Conservation (phyloP, 192 early-diverging fungal species). For the Podochytrium sp. region DNA sequence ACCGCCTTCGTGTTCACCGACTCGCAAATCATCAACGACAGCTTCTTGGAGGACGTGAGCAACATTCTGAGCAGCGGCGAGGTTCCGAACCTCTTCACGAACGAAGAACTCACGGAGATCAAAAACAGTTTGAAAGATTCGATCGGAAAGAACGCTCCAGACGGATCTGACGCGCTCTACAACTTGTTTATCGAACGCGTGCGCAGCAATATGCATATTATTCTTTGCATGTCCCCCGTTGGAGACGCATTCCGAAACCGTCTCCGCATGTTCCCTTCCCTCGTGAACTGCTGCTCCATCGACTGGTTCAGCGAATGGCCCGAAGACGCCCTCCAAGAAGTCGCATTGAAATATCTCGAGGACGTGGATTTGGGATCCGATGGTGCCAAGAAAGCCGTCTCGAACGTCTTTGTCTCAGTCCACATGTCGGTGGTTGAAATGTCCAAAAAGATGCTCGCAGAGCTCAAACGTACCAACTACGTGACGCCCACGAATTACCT, state of each 20-base stretch:
- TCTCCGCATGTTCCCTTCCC: slow-evolving; percentile 60
- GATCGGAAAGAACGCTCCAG: slow-evolving; percentile 38
- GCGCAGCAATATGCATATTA: slow-evolving; percentile 56
- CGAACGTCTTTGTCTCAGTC: slow-evolving; percentile 58
- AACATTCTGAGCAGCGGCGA: slow-evolving; percentile 66
- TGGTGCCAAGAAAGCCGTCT: slow-evolving; percentile 47
- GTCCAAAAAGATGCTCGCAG: slow-evolving; percentile 50
- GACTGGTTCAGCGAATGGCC: slow-evolving; percentile 69
- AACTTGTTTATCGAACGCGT: slow-evolving; percentile 59
- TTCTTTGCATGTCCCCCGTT: slow-evolving; percentile 64
- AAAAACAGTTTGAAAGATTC: slow-evolving; percentile 40
- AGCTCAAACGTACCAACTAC: slow-evolving; percentile 62
- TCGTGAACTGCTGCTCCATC: slow-evolving; percentile 63
- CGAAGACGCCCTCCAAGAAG: slow-evolving; percentile 60
- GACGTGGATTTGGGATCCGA: slow-evolving; percentile 56
- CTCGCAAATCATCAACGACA: slow-evolving; percentile 57
- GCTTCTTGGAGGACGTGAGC: slow-evolving; percentile 60
- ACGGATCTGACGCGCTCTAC: slow-evolving; percentile 45
- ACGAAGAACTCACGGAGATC: slow-evolving; percentile 58
- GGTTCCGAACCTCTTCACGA: slow-evolving; percentile 58
- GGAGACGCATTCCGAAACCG: slow-evolving; percentile 62
- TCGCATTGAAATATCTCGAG: slow-evolving; percentile 57
- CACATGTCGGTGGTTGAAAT: slow-evolving; percentile 62
- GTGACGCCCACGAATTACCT: slow-evolving; percentile 67
- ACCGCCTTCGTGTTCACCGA: slow-evolving; percentile 63